phyloP scores from a whole-genome alignment of 371 early-diverging fungal species.

The Rhizoclosmatium hyalinum region DNA sequence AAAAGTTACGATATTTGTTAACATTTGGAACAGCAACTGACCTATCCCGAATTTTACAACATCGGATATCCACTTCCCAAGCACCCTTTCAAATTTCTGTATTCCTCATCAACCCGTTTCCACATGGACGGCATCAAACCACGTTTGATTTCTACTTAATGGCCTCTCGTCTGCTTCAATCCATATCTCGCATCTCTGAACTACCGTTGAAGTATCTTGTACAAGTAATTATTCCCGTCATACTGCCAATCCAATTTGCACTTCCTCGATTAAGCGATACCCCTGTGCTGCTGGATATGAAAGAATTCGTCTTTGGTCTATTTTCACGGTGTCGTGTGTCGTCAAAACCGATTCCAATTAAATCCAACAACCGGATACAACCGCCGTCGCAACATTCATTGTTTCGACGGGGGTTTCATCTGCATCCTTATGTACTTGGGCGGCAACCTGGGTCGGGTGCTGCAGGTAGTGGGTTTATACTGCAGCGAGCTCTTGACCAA shows the following conservation, averaged over 20 bases:
- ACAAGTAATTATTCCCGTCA: slow-evolving; percentile 14
- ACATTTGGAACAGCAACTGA: background rate
- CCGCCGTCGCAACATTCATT: background rate
- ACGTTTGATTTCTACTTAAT: slow-evolving; percentile 1
- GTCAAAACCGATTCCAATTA: background rate
- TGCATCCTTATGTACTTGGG: slow-evolving; percentile 8
- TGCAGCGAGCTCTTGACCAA: slow-evolving; percentile 12
- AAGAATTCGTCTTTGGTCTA: slow-evolving; percentile 22
- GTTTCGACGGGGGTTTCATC: background rate
- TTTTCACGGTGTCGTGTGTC: slow-evolving; percentile 16
- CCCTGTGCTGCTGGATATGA: background rate
- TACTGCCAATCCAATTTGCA: slow-evolving; percentile 19
- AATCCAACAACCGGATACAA: too few relatives aligned
- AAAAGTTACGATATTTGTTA: background rate
- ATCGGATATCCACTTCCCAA: background rate
- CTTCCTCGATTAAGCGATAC: slow-evolving; percentile 13
- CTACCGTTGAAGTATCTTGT: background rate
- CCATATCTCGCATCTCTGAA: background rate
- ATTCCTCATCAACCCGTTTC: slow-evolving; percentile 24
- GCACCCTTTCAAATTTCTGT: background rate
- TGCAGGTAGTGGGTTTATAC: slow-evolving; percentile 4
- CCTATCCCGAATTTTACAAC: background rate
- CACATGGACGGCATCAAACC: slow-evolving; percentile 1
- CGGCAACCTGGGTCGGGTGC: background rate
- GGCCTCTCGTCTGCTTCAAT: slow-evolving; percentile 7